These are phyloP conservation scores for Coelastrella sp. DNA, from an alignment of 139 green algal species.

Conservation along the genomic window DNA sequence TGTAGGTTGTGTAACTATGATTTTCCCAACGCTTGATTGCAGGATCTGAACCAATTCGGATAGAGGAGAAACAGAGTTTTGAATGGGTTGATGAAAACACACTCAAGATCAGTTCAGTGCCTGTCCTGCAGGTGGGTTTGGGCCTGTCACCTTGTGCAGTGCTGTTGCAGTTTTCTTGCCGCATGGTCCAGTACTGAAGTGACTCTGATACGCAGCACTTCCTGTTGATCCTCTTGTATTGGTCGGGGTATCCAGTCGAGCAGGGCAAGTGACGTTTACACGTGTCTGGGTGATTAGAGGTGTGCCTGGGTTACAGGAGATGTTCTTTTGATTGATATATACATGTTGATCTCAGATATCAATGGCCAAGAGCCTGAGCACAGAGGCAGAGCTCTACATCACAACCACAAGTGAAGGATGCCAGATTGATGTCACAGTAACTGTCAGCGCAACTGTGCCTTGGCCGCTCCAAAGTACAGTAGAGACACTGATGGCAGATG, in stretches of 20 bases:
- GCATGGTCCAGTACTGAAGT: background rate
- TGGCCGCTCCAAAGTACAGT: constrained; percentile 29
- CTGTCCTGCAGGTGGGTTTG: background rate
- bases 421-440: constrained; percentile 23
- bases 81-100: constrained; percentile 21
- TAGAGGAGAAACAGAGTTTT: constrained; percentile 14
- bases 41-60: constrained; percentile 27
- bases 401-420: background rate
- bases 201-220: too few species aligned
- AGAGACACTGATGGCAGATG: constrained; percentile 31
- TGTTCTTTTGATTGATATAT: too few species aligned
- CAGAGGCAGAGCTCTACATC: background rate
- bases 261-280: too few species aligned
- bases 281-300: too few species aligned
- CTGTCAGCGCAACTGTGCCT: constrained; percentile 4
- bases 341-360: background rate
- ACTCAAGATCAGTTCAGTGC: constrained; percentile 17
- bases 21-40: background rate
- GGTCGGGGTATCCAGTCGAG: too few species aligned
- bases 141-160: background rate
- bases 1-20: background rate
- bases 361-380: background rate
- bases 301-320: too few species aligned
- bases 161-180: background rate
- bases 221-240: too few species aligned